Conservation (phyloP, 352 stramenopile genomes). For the Phytophthora rubi region DNA sequence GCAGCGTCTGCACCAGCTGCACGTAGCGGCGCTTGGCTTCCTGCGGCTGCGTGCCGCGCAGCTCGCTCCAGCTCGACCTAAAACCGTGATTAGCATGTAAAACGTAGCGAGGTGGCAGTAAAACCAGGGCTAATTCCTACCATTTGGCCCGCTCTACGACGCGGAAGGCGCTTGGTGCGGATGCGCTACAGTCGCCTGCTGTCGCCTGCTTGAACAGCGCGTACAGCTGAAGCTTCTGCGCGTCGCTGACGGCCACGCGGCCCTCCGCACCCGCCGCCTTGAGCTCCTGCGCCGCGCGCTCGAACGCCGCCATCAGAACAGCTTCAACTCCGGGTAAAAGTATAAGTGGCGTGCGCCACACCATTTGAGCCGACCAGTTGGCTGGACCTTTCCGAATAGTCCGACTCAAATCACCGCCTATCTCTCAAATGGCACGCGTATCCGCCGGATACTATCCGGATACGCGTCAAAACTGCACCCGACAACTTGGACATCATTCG, state of each 20-base stretch:
- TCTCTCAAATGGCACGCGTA: not conserved
- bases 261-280: conserved; percentile 31
- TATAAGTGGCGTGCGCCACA: not conserved
- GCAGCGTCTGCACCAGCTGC: conserved; percentile 52
- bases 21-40: conserved; percentile 64
- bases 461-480: too few species aligned
- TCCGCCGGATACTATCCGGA: too few species aligned
- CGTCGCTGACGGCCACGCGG: conserved; percentile 52
- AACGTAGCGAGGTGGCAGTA: not conserved
- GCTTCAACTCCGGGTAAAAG: conserved; percentile 25
- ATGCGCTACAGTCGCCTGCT: conserved; percentile 60
- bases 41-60: conserved; percentile 42
- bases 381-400: not conserved
- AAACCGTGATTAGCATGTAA: conserved; percentile 8
- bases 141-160: conserved; percentile 69
- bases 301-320: conserved; percentile 51
- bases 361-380: not conserved
- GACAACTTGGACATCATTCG: conserved; percentile 15
- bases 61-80: conserved; percentile 62
- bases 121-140: conserved; percentile 28
- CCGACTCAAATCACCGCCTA: not conserved
- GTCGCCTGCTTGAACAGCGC: conserved; percentile 84
- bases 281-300: conserved; percentile 55
- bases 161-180: conserved; percentile 21
- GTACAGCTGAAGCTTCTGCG: conserved; percentile 83